Percentiles rank a stretch among this genome's conserved stretches.
These are phyloP conservation scores for Beauveria caledonica DNA, from an alignment of 2,329 filamentous ascomycete genomes.

Conservation along the genomic window DNA sequence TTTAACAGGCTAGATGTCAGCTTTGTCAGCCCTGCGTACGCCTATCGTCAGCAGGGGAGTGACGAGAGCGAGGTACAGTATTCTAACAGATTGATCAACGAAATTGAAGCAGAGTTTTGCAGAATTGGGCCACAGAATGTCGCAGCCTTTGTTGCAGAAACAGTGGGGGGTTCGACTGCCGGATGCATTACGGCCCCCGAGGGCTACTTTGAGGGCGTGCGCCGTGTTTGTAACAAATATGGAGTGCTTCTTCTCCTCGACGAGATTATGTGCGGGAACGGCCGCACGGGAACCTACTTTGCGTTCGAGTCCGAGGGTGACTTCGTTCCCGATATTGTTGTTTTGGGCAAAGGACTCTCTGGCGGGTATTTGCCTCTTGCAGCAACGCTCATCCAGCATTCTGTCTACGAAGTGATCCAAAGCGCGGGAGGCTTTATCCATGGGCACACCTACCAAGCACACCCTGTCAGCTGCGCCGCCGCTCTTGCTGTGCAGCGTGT, in stretches of 20 bases:
- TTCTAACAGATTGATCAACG: conserved; percentile 41
- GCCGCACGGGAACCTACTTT: conserved; percentile 50
- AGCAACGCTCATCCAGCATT: not conserved
- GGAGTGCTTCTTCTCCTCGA: conserved; percentile 65
- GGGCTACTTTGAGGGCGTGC: conserved; percentile 64
- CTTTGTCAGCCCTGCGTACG: conserved; percentile 1
- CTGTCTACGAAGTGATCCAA: not conserved
- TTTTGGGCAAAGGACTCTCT: not conserved
- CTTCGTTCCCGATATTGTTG: conserved; percentile 47
- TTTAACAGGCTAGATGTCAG: not conserved
- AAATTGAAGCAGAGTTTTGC: conserved; percentile 59
- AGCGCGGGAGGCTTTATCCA: not conserved
- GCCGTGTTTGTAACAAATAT: conserved; percentile 58
- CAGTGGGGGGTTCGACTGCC: conserved; percentile 57
- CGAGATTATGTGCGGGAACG: conserved; percentile 64
- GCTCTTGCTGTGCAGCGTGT: conserved; percentile 30
- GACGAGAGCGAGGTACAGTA: conserved; percentile 42
- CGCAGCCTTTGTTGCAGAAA: conserved; percentile 64
- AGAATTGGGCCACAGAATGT: conserved; percentile 55
- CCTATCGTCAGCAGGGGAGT: conserved; percentile 2
- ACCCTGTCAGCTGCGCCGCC: conserved; percentile 15
- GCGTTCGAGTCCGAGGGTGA: conserved; percentile 52
- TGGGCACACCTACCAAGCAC: conserved; percentile 4
- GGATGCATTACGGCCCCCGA: conserved; percentile 58
- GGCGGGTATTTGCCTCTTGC: conserved; percentile 2